phyloP scores from a whole-genome alignment of 2,329 filamentous ascomycete genomes.

The Aspergillus vadensis region DNA sequence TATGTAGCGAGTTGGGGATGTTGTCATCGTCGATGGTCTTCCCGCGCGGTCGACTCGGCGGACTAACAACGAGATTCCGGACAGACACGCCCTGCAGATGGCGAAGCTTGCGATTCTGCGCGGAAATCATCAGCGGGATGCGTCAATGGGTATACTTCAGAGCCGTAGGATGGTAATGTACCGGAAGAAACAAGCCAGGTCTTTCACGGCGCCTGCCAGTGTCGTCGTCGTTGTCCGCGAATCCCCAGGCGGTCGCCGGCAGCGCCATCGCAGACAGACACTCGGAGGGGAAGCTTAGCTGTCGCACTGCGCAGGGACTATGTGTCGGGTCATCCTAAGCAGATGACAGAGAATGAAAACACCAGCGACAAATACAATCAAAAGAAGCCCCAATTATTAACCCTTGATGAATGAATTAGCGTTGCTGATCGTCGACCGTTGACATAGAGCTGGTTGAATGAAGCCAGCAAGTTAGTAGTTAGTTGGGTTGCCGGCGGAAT shows the following conservation, averaged over 20 bases:
- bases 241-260: slow-evolving; percentile 17
- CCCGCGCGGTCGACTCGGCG: slow-evolving; percentile 52
- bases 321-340: slow-evolving; percentile 23
- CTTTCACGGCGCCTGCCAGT: slow-evolving; percentile 44
- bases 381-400: too few relatives aligned
- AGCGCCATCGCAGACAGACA: slow-evolving; percentile 24
- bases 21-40: slow-evolving; percentile 76
- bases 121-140: slow-evolving; percentile 20
- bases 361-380: too few relatives aligned
- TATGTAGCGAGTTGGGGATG: slow-evolving; percentile 66
- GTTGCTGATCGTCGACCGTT: too few relatives aligned
- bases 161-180: slow-evolving; percentile 25
- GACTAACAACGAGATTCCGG: slow-evolving; percentile 75
- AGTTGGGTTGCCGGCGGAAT: not conserved
- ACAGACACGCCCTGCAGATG: slow-evolving; percentile 85
- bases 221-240: slow-evolving; percentile 26
- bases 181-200: slow-evolving; percentile 56
- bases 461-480: too few relatives aligned
- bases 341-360: not conserved
- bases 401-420: too few relatives aligned
- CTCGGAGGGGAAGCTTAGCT: slow-evolving; percentile 15
- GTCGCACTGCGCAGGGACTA: slow-evolving; percentile 7
- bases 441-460: too few relatives aligned
- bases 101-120: slow-evolving; percentile 79
- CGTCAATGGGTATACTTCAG: slow-evolving; percentile 20